Base-by-base conservation (phyloP, 305 asterid genomes). In the Solanum hybrid region DNA sequence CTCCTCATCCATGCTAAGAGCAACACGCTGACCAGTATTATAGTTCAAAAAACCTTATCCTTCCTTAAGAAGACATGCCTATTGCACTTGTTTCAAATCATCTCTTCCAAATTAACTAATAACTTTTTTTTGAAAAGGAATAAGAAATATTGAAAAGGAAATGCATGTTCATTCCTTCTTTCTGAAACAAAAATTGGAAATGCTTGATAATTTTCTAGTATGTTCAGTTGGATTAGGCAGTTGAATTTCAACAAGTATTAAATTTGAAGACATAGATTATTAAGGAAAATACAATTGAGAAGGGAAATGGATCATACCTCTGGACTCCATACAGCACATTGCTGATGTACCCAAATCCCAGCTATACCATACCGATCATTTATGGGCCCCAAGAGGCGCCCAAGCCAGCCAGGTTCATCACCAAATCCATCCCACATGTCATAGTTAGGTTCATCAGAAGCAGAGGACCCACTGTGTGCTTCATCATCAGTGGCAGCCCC, bases 251-350 rank as follows among this genome's bases (percentile, higher is more conserved):
- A 29, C 75, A 29, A 51, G 39, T 84, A 84, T 31, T 51, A 84
- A 84, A 20, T 84, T 79, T 20, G 38, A 84, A 83, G 87, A 84
- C 88, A 31, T 51, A 51, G 39, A 51, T 45, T 51, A 51, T 45
- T 51, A 83, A 86, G 36, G 89, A 76, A n/a, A 85, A 85, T 84
- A 31, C 38, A 84, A 36, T 84, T 84, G 88, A 84, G 27, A 26
- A 45, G 26, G 89, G 79, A 79, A 10, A 88, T 32, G n/a, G 68
- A 90, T 33, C 93, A 93, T 92, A 97, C 99, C 98, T 97, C 99
- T n/a, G 99, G 99, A 94, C 99, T 97, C 99, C 99, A 97, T 34
- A 97, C 99, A 89, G 99, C 99, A 95, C 99, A 97, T 85, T 95
- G 99, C 91, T 97, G 99, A 92, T 97, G 99, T 89, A 97, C 99